Evolutionary conservation across 2,329 filamentous ascomycete species (phyloP).

Genomic region (Remersonia thermophila): DNA sequence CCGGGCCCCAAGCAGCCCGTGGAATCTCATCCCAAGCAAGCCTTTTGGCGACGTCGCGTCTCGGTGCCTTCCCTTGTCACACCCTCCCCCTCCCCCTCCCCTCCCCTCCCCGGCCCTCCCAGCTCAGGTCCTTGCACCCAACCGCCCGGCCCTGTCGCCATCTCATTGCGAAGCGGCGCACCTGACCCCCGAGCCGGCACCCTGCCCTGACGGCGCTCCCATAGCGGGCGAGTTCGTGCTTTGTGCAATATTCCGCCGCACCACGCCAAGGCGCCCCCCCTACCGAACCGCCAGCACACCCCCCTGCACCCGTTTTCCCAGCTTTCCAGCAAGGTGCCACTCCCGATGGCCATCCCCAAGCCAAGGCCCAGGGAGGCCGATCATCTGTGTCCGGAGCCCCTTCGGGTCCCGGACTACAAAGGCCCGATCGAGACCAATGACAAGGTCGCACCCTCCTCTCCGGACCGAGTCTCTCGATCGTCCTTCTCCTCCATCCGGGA

Average conservation of each 20-base stretch:
- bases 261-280: slow-evolving; percentile 9
- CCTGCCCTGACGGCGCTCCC: too few species aligned
- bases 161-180: slow-evolving; percentile 14
- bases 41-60: not conserved
- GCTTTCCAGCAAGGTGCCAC: not conserved
- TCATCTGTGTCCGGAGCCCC: slow-evolving; percentile 9
- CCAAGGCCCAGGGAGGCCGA: slow-evolving; percentile 12
- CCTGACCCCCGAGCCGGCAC: slow-evolving; percentile 10
- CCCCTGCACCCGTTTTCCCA: slow-evolving; percentile 4
- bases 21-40: slow-evolving; percentile 1
- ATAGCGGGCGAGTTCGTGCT: not conserved
- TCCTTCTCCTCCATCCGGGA: slow-evolving; percentile 53
- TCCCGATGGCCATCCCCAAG: slow-evolving; percentile 16
- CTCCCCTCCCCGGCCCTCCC: too few species aligned
- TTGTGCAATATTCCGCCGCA: slow-evolving; percentile 8
- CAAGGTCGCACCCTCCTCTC: slow-evolving; percentile 16
- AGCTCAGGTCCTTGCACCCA: not conserved
- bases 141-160: slow-evolving; percentile 11
- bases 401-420: slow-evolving; percentile 16
- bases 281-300: not conserved
- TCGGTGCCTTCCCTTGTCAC: too few species aligned
- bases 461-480: slow-evolving; percentile 32
- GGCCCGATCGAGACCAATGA: slow-evolving; percentile 15
- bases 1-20: slow-evolving; percentile 6
- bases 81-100: not conserved